phyloP scores from a whole-genome alignment of 2,329 filamentous ascomycete genomes.

The Neoscytalidium dimidiatum region DNA sequence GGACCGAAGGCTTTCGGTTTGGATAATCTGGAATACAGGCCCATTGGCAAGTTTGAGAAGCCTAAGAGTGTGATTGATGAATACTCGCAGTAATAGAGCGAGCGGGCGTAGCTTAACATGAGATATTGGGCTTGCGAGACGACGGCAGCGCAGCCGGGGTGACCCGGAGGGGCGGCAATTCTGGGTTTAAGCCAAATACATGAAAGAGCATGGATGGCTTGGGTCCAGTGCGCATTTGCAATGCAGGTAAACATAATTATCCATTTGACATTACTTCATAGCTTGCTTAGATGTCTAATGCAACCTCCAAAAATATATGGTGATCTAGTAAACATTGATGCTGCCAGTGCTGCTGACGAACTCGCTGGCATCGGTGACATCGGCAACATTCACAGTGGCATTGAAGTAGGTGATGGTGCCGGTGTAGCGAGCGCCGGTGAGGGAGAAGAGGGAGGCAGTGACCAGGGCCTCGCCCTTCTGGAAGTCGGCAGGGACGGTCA shows the following conservation, averaged over 20 bases:
- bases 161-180: background rate
- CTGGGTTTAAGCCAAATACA: background rate
- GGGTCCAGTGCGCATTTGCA: background rate
- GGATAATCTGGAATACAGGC: slow-evolving; percentile 50
- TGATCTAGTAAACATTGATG: background rate
- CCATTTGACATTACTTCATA: background rate
- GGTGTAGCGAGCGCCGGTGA: background rate
- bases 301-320: background rate
- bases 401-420: slow-evolving; percentile 25
- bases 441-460: slow-evolving; percentile 27
- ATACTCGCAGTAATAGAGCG: slow-evolving; percentile 30
- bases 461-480: slow-evolving; percentile 26
- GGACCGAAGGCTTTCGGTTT: slow-evolving; percentile 54
- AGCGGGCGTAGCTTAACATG: too few relatives aligned
- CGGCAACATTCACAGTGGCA: slow-evolving; percentile 28
- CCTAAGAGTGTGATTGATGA: slow-evolving; percentile 58
- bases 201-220: too few relatives aligned
- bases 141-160: background rate
- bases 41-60: slow-evolving; percentile 52
- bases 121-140: too few relatives aligned
- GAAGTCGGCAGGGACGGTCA: slow-evolving; percentile 24
- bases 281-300: background rate
- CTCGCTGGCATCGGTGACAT: slow-evolving; percentile 18
- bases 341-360: background rate
- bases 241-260: background rate